Evolutionary conservation across 2,329 filamentous ascomycete species (phyloP), one percentile per base, ranked within the genome.

Genomic region (Bipolaris cookei): DNA sequence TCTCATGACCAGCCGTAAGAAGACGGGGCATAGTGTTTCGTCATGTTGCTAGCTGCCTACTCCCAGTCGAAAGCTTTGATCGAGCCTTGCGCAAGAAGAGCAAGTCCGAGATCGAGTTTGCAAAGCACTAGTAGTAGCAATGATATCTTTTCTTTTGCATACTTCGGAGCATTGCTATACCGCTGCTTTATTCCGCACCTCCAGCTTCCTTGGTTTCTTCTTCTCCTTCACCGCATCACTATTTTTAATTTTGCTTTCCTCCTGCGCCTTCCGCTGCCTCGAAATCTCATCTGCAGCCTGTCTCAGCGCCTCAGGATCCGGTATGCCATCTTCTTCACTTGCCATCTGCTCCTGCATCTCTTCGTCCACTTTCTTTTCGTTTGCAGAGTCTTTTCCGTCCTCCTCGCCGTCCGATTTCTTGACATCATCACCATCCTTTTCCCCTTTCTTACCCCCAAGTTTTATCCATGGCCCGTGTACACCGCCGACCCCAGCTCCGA

Each of bases 391-490:
- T 5, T 58, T 35, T 3, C 62, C 46, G 4, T 55, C 47, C 3
- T 59, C 66, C 14, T 58, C 56, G 7, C 58, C 56, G 7, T 62
- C 58, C 4, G 64, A 52, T 4, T 45, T 51, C 18, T 54, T 49
- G 21, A 21, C 21, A 6, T 46, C 56, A 8, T 55, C 58, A 16
- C 55, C 46, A 8, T 39, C 53, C 34, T 64, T 48, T 6, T 50
- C 48, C n/a, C 56, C 60, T 32, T 63, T 67, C 28, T 64, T 43
- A 43, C 64, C 61, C 4, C 65, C 63, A 48, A 80, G 54, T 64
- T 77, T 79, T 20, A 80, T 74, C 65, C 73, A 80, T 11, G 78
- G 78, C 32, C 78, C 79, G 65, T 78, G 75, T 13, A 77, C 69
- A 8, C 74, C 74, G 3, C 79, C 79, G 8, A 77, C 76, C 0